These are phyloP conservation scores for Cylindrotheca fusiformis DNA, from an alignment of 108 stramenopile species.

Conservation along the genomic window DNA sequence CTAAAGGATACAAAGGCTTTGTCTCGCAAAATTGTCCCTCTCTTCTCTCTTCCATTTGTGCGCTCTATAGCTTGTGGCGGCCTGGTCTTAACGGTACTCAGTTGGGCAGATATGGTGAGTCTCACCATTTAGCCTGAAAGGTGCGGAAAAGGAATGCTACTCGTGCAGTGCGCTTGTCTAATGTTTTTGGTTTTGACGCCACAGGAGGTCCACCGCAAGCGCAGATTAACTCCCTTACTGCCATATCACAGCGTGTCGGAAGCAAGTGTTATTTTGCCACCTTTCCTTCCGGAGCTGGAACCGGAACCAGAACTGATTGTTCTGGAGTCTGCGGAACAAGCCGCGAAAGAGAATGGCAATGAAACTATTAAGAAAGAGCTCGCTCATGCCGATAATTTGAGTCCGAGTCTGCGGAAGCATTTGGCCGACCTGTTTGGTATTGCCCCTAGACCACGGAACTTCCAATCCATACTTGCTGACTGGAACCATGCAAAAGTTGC, in stretches of 20 bases:
- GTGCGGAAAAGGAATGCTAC: too few species aligned
- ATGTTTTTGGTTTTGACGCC: too few species aligned
- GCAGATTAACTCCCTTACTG: constrained; percentile 50
- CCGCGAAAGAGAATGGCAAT: constrained; percentile 3
- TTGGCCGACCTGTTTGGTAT: constrained; percentile 13
- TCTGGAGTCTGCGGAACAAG: too few species aligned
- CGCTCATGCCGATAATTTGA: constrained; percentile 22
- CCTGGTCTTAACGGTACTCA: constrained; percentile 50
- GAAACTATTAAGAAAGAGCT: constrained; percentile 5
- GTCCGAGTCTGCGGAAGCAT: constrained; percentile 30
- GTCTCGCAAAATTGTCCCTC: constrained; percentile 20
- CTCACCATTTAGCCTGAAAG: too few species aligned
- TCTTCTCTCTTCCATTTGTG: constrained; percentile 35
- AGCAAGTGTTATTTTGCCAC: constrained; percentile 57
- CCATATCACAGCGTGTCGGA: constrained; percentile 39
- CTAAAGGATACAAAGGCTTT: constrained; percentile 20
- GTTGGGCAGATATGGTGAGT: constrained; percentile 72
- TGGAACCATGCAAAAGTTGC: constrained; percentile 21
- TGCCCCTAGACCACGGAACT: background rate
- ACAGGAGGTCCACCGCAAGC: constrained; percentile 64
- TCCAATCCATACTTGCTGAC: background rate
- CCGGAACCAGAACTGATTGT: constrained; percentile 29
- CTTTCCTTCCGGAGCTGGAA: constrained; percentile 66
- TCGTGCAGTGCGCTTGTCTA: too few species aligned
- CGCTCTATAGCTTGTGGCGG: constrained; percentile 30